Conservation (phyloP, 345 rosid species). For the Eucalyptus erythrocorys region DNA sequence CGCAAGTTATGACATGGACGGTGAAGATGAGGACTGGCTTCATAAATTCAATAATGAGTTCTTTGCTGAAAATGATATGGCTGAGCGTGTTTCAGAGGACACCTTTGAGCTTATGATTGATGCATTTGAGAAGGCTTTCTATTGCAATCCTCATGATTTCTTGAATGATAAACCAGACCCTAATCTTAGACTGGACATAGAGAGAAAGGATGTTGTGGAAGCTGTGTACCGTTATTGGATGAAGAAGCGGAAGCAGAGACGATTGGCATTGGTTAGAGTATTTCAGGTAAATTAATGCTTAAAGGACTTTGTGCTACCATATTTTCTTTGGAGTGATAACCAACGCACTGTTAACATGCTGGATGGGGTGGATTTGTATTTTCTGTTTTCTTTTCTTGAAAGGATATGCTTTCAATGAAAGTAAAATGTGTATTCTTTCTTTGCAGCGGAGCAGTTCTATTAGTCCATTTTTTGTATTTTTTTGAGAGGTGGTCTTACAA, state of each 20-base stretch:
- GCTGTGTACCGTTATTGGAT: constrained; percentile 73
- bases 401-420: not conserved
- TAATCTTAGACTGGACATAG: constrained; percentile 29
- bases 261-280: constrained; percentile 46
- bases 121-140: constrained; percentile 70
- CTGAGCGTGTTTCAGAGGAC: constrained; percentile 37
- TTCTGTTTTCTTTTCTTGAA: not conserved
- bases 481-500: not conserved
- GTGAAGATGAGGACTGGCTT: constrained; percentile 92
- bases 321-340: not conserved
- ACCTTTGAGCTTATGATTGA: constrained; percentile 81
- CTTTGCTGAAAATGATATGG: constrained; percentile 7
- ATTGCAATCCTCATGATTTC: constrained; percentile 41
- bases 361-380: not conserved
- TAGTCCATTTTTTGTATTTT: not conserved
- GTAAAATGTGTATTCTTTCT: not conserved
- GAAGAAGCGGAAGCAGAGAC: constrained; percentile 60
- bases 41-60: constrained; percentile 31
- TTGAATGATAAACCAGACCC: constrained; percentile 38
- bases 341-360: not conserved
- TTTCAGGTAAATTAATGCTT: constrained; percentile 56
- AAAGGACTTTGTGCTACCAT: not conserved
- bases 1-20: constrained; percentile 84
- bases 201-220: constrained; percentile 49
- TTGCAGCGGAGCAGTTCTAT: not conserved